Conservation (phyloP, 2,329 filamentous ascomycete genomes). For the Cordyceps fumosorosea region DNA sequence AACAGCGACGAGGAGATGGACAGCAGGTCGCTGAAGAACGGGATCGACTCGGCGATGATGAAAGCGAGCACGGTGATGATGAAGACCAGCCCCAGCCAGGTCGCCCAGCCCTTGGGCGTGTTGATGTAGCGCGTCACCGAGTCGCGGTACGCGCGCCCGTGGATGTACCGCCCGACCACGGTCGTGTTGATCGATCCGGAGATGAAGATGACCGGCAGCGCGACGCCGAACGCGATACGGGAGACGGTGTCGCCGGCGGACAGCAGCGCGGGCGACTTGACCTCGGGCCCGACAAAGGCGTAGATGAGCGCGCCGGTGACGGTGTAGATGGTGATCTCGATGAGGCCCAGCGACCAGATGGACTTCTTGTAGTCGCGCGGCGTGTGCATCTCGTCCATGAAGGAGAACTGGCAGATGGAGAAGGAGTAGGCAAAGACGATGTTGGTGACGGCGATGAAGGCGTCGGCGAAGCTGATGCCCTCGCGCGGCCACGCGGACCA, state of each 20-base stretch:
- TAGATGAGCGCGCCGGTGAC: constrained; percentile 62
- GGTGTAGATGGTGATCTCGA: constrained; percentile 60
- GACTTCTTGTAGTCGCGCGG: constrained; percentile 44
- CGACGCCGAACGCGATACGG: constrained; percentile 64
- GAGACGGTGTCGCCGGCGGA: constrained; percentile 53
- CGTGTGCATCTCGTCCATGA: constrained; percentile 49
- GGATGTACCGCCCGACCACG: constrained; percentile 39
- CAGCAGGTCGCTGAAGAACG: constrained; percentile 65
- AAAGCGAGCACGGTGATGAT: constrained; percentile 58
- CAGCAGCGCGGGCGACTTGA: constrained; percentile 61
- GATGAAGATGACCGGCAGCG: constrained; percentile 66
- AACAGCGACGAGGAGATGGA: constrained; percentile 45
- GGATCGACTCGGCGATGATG: constrained; percentile 66
- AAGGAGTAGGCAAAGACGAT: constrained; percentile 65
- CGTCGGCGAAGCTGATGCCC: constrained; percentile 42
- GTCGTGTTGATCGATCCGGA: constrained; percentile 63
- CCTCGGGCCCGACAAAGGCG: constrained; percentile 56
- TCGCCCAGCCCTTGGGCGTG: constrained; percentile 40
- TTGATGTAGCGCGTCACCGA: constrained; percentile 41
- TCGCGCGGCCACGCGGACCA: constrained; percentile 42
- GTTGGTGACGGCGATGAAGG: constrained; percentile 57
- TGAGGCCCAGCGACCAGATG: constrained; percentile 53
- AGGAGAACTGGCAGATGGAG: constrained; percentile 44
- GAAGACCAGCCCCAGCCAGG: constrained; percentile 54
- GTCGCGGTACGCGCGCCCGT: constrained; percentile 38